These are phyloP conservation scores for Pseudophaeomoniella oleicola DNA, from an alignment of 2,329 filamentous ascomycete genomes.

Conservation along the genomic window DNA sequence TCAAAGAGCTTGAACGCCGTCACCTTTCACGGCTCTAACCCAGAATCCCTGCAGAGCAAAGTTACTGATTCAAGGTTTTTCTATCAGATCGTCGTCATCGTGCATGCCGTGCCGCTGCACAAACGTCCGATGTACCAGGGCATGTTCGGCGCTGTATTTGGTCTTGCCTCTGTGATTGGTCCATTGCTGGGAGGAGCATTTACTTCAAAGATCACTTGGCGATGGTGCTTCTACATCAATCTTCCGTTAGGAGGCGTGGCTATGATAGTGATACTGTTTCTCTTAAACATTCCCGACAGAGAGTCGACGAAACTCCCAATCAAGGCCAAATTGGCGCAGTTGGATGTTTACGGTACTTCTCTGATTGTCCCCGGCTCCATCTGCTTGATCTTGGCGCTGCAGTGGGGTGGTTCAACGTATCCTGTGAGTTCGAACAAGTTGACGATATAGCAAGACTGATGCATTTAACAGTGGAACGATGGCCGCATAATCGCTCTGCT, in stretches of 20 bases:
- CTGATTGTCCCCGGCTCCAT: conserved; percentile 46
- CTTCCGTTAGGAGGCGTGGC: background rate
- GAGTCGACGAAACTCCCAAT: background rate
- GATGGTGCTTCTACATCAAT: conserved; percentile 5
- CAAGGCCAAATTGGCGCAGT: background rate
- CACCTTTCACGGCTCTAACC: conserved; percentile 4
- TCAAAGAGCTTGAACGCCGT: too few species aligned
- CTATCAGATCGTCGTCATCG: conserved; percentile 11
- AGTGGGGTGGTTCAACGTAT: conserved; percentile 33
- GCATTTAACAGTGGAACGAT: conserved; percentile 4
- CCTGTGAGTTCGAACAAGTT: conserved; percentile 1
- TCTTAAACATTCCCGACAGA: background rate
- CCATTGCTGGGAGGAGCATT: conserved; percentile 12
- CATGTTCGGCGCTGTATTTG: conserved; percentile 12
- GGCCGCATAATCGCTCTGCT: conserved; percentile 8
- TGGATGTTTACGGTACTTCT: conserved; percentile 32
- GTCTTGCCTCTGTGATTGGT: conserved; percentile 13
- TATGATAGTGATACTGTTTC: background rate
- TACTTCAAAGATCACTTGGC: conserved; percentile 11
- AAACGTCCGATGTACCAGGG: conserved; percentile 11
- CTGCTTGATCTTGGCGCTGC: conserved; percentile 46
- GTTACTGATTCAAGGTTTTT: conserved; percentile 3
- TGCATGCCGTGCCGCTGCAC: conserved; percentile 11
- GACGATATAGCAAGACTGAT: background rate
- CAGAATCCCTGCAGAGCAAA: conserved; percentile 8